Conservation (phyloP, 192 early-diverging fungal genomes). For the Coemansia sp. region DNA sequence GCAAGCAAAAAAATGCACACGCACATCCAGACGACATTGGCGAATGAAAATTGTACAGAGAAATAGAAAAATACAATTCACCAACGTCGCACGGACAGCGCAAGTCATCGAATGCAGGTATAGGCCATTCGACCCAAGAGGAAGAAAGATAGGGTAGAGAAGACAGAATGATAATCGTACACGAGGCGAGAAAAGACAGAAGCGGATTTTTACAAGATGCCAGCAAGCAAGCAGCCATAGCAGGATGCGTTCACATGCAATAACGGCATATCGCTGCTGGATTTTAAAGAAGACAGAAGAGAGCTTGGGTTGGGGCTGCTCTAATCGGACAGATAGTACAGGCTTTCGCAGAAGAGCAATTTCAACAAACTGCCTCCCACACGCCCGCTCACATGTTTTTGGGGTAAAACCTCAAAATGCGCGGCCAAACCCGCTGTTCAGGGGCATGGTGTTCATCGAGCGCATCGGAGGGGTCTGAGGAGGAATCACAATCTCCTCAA, state of each 20-base stretch:
- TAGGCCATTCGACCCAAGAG: neutral
- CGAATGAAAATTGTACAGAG: slow-evolving; percentile 3
- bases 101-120: neutral
- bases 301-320: too few species aligned
- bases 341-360: too few species aligned
- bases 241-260: neutral
- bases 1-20: too few species aligned
- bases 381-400: too few species aligned
- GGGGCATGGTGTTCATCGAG: slow-evolving; percentile 44
- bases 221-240: neutral
- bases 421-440: slow-evolving; percentile 37
- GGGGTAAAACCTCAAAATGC: neutral
- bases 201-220: slow-evolving; percentile 4
- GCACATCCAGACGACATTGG: too few species aligned
- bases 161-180: neutral
- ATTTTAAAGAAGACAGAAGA: too few species aligned
- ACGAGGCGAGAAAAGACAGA: neutral
- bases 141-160: neutral
- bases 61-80: slow-evolving; percentile 4
- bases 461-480: slow-evolving; percentile 35
- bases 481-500: slow-evolving; percentile 43
- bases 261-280: neutral
- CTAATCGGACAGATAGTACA: too few species aligned
- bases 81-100: neutral
- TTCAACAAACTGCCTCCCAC: too few species aligned